Evolutionary conservation across 768 basidiomycete species (phyloP).

Genomic region (Kwoniella dejecticola): DNA sequence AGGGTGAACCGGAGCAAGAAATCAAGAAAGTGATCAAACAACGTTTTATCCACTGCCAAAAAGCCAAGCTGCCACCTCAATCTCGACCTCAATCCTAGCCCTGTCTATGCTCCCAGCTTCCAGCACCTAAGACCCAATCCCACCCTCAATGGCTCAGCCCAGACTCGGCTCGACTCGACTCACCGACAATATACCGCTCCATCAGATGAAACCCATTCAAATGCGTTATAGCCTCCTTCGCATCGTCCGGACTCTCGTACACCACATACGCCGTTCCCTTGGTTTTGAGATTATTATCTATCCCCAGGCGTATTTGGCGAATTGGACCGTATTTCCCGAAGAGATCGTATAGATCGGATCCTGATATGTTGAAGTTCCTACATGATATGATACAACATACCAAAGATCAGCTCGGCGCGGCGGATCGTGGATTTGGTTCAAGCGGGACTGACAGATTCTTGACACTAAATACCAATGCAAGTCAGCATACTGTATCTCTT

Average conservation of each 20-base stretch:
- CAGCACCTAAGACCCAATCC: too few relatives aligned
- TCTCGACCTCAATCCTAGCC: too few relatives aligned
- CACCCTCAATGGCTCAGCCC: background rate
- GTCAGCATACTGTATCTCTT: too few relatives aligned
- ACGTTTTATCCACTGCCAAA: too few relatives aligned
- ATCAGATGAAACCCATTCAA: conserved; percentile 97
- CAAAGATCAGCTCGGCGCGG: background rate
- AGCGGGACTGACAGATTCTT: conserved; percentile 51
- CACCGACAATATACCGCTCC: conserved; percentile 90
- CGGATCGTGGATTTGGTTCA: background rate
- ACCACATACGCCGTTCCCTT: conserved; percentile 94
- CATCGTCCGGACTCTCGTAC: conserved; percentile 62
- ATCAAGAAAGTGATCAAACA: too few relatives aligned
- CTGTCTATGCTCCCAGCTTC: too few relatives aligned
- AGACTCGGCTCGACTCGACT: conserved; percentile 43
- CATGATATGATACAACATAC: background rate
- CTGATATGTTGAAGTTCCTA: conserved; percentile 58
- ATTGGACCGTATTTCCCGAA: conserved; percentile 97
- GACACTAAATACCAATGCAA: too few relatives aligned
- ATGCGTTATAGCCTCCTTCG: conserved; percentile 94
- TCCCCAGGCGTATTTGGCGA: conserved; percentile 91
- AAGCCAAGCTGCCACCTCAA: too few relatives aligned
- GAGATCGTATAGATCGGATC: conserved; percentile 92
- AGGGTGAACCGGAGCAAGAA: too few relatives aligned
- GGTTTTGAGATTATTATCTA: conserved; percentile 73